A percentile compares a stretch with the other conserved stretches of the same genome.
Evolutionary conservation across 2,329 filamentous ascomycete genomes (phyloP).

Genomic region (Aspergillus udagawae): DNA sequence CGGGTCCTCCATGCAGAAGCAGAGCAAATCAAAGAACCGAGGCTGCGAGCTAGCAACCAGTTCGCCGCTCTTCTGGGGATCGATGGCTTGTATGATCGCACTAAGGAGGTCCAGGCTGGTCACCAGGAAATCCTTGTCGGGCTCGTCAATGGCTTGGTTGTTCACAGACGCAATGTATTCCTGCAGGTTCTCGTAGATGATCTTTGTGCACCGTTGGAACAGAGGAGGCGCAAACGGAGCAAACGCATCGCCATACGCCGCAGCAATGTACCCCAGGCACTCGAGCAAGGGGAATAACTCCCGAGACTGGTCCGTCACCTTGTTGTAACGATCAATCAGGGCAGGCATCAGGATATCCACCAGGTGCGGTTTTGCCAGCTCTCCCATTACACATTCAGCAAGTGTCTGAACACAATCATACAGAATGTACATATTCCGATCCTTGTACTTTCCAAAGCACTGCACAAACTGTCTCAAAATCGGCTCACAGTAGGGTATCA

Average conservation of each 20-base stretch:
- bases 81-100: conserved; percentile 86
- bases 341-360: conserved; percentile 87
- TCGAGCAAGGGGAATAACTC: conserved; percentile 95
- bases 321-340: conserved; percentile 81
- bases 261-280: conserved; percentile 89
- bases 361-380: conserved; percentile 75
- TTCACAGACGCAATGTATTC: conserved; percentile 67
- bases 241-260: conserved; percentile 77
- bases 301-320: conserved; percentile 79
- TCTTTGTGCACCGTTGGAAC: conserved; percentile 80
- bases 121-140: conserved; percentile 95
- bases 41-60: conserved; percentile 73
- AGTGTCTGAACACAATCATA: conserved; percentile 98
- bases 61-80: conserved; percentile 66
- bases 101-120: conserved; percentile 92
- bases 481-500: conserved; percentile 81
- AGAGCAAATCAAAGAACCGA: conserved; percentile 83
- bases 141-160: conserved; percentile 67
- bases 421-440: conserved; percentile 97
- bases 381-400: conserved; percentile 81
- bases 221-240: conserved; percentile 81
- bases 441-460: conserved; percentile 95
- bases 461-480: conserved; percentile 89
- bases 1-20: conserved; percentile 86
- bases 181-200: conserved; percentile 88